Evolutionary conservation across 2,329 filamentous ascomycete species (phyloP), one percentile per base, ranked within the genome.

Genomic region (Alternaria consortialis): DNA sequence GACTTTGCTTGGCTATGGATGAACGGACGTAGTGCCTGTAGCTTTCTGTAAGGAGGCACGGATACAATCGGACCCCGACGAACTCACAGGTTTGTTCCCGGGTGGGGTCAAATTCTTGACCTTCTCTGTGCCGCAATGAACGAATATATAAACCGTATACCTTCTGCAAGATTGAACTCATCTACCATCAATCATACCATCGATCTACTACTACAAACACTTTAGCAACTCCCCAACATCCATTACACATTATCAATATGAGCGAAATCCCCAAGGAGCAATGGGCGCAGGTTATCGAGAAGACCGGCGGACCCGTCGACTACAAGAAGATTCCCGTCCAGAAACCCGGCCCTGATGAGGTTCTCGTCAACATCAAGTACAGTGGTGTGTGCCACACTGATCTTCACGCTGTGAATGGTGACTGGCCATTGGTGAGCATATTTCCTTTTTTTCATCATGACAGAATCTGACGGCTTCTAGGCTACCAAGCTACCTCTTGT

Each of bases 301-400:
- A 93, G 85, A 89, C 86, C 58, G 93, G 91, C 70, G 90, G 89
- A 57, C 81, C 87, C 69, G 83, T 88, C 72, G 80, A 87, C 62
- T 92, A 90, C 86, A 93, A 92, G 83, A 86, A 90, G 82, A 94
- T 97, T 73, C 90, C 91, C 69, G 93, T 97, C 53, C 85, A 85
- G 65, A 87, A 89, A 79, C 94, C 94, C 39, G 92, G 90, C 23
- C 90, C 93, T 53, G 93, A 97, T 82, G 92, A 97, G 82, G 91
- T 97, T 69, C 90, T 97, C 67, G 84, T 97, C 82, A 94, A 96
- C 82, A 87, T 97, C 85, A 93, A 93, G 80, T 97, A 88, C 85
- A 91, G 90, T 29, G 93, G 93, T 77, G 93, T 97, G 70, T 97
- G 93, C 86, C 93, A 96, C 84, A 96, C 93, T 36, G 92, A 96